phyloP scores from a whole-genome alignment of 768 basidiomycete species.

The Albatrellus ellisii region DNA sequence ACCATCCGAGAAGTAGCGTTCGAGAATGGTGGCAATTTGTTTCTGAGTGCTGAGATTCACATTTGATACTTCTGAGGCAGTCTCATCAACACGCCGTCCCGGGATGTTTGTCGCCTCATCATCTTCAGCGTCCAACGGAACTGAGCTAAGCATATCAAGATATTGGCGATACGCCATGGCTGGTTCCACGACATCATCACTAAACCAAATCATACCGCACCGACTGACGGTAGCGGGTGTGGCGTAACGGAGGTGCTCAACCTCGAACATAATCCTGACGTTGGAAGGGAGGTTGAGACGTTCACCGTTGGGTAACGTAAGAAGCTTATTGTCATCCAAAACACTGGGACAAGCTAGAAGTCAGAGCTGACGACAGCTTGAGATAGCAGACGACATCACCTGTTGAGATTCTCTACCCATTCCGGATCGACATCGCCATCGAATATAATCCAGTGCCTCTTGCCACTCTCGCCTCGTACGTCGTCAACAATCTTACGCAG shows the following conservation, averaged over 20 bases:
- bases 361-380: neutral
- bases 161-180: slow-evolving; percentile 89
- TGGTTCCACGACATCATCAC: slow-evolving; percentile 87
- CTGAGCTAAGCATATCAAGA: slow-evolving; percentile 57
- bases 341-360: slow-evolving; percentile 42
- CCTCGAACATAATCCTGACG: slow-evolving; percentile 99
- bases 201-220: slow-evolving; percentile 99
- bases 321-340: slow-evolving; percentile 93
- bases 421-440: slow-evolving; percentile 99
- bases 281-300: slow-evolving; percentile 94
- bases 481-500: slow-evolving; percentile 97
- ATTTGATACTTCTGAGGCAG: slow-evolving; percentile 32
- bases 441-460: slow-evolving; percentile 98
- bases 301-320: slow-evolving; percentile 96
- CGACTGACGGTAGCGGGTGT: slow-evolving; percentile 98
- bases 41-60: slow-evolving; percentile 64
- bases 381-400: slow-evolving; percentile 32
- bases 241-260: slow-evolving; percentile 93
- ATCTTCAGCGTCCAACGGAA: slow-evolving; percentile 81
- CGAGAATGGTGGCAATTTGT: slow-evolving; percentile 59
- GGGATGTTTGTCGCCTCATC: slow-evolving; percentile 56
- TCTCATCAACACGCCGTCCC: slow-evolving; percentile 43
- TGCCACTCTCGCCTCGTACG: slow-evolving; percentile 92
- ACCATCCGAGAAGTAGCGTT: slow-evolving; percentile 70
- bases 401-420: slow-evolving; percentile 99